These are phyloP conservation scores for Luffa aegyptiaca DNA, from an alignment of 306 rosid species.

Conservation along the genomic window DNA sequence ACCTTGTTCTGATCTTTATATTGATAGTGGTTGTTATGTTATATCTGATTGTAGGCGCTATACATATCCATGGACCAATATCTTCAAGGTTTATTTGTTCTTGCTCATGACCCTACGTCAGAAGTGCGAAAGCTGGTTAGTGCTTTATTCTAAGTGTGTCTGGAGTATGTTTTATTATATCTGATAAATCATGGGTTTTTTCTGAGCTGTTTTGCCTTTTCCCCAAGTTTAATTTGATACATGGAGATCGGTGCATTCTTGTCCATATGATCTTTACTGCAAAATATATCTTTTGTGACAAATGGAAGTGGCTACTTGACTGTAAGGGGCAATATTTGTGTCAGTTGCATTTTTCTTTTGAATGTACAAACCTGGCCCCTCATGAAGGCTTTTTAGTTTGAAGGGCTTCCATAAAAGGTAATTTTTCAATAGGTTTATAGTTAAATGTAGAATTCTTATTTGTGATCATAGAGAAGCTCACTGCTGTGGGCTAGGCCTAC, in stretches of 20 bases:
- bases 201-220: background rate
- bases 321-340: background rate
- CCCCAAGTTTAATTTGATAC: background rate
- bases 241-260: background rate
- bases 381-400: background rate
- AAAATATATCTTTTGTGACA: background rate
- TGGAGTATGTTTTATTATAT: background rate
- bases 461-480: background rate
- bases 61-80: conserved; percentile 74
- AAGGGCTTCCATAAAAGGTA: background rate
- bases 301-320: background rate
- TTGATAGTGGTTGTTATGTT: conserved; percentile 4
- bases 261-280: background rate
- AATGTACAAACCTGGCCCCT: background rate
- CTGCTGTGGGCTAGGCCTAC: background rate
- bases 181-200: background rate
- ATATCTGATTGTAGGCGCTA: conserved; percentile 47
- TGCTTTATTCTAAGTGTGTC: conserved; percentile 11
- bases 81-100: conserved; percentile 90
- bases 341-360: background rate
- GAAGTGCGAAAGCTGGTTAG: conserved; percentile 94
- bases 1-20: conserved; percentile 16
- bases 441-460: background rate
- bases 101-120: conserved; percentile 63
- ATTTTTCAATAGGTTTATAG: background rate